Conservation (phyloP, 1,284 basidiomycete species). For the Tylopilus orsonianus region DNA sequence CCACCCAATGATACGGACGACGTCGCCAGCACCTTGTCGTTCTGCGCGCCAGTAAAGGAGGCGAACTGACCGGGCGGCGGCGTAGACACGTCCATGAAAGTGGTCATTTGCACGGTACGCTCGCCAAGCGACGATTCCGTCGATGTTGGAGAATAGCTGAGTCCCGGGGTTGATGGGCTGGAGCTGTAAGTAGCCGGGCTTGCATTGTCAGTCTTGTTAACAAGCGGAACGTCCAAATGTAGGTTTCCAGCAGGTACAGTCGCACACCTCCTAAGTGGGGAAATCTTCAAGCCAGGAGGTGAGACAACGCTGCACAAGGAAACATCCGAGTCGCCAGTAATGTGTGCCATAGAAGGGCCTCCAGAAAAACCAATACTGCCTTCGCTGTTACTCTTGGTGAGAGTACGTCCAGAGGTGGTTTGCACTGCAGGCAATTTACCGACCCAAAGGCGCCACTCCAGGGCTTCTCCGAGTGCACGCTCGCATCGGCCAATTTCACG, state of each 20-base stretch:
- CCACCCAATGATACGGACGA: conserved; percentile 15
- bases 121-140: conserved; percentile 55
- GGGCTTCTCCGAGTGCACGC: conserved; percentile 73
- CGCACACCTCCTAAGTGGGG: conserved; percentile 24
- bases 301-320: conserved; percentile 4
- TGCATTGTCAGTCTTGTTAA: conserved; percentile 9
- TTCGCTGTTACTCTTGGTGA: conserved; percentile 33
- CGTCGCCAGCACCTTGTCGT: conserved; percentile 29
- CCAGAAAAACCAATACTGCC: conserved; percentile 18
- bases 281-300: conserved; percentile 11
- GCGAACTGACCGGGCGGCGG: conserved; percentile 33
- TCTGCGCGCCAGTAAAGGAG: conserved; percentile 30
- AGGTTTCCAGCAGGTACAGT: conserved; percentile 23
- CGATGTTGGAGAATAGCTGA: conserved; percentile 55
- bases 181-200: conserved; percentile 23
- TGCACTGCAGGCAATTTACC: conserved; percentile 53
- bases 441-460: conserved; percentile 84
- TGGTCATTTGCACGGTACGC: conserved; percentile 52
- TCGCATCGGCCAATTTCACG: conserved; percentile 80
- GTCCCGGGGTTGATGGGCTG: conserved; percentile 50
- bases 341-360: not conserved
- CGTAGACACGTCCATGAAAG: conserved; percentile 43
- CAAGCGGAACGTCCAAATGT: conserved; percentile 14
- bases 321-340: conserved; percentile 7
- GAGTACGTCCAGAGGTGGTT: conserved; percentile 25